phyloP scores from a whole-genome alignment of 1,284 basidiomycete species.

The Pyrrhoderma lamaoense region DNA sequence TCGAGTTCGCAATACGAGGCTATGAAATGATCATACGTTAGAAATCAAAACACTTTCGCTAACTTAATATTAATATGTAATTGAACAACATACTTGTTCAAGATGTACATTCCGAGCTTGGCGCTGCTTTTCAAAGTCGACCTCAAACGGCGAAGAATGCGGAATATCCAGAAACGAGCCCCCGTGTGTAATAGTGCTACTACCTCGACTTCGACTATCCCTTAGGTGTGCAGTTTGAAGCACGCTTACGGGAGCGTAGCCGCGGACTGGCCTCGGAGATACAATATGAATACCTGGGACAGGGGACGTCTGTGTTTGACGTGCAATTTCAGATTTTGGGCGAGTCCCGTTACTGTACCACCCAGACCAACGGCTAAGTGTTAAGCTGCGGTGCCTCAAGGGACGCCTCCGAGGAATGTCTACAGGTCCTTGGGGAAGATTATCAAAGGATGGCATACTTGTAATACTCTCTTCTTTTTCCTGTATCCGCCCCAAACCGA shows the following conservation, averaged over 20 bases:
- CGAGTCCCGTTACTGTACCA: slow-evolving; percentile 12
- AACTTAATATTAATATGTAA: background rate
- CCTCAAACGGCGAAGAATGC: slow-evolving; percentile 15
- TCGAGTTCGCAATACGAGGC: slow-evolving; percentile 7
- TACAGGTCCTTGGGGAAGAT: slow-evolving; percentile 3
- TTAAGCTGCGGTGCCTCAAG: slow-evolving; percentile 7
- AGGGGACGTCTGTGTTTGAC: background rate
- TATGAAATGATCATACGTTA: background rate
- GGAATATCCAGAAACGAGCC: slow-evolving; percentile 13
- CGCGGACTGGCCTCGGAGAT: slow-evolving; percentile 11
- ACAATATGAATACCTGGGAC: slow-evolving; percentile 7
- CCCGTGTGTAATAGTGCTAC: background rate
- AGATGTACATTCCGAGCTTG: background rate
- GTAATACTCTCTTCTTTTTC: slow-evolving; percentile 9
- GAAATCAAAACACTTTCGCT: background rate
- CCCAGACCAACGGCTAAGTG: slow-evolving; percentile 11
- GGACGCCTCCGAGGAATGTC: background rate
- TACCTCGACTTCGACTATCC: slow-evolving; percentile 7
- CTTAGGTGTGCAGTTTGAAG: slow-evolving; percentile 7
- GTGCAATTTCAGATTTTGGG: slow-evolving; percentile 4
- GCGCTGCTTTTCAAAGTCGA: slow-evolving; percentile 15
- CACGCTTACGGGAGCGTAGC: slow-evolving; percentile 4
- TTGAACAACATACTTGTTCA: slow-evolving; percentile 1
- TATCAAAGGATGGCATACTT: slow-evolving; percentile 8
- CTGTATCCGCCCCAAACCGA: slow-evolving; percentile 8